Conservation (phyloP, 1,139 yeast species). For the Geotrichum aggregatum region DNA sequence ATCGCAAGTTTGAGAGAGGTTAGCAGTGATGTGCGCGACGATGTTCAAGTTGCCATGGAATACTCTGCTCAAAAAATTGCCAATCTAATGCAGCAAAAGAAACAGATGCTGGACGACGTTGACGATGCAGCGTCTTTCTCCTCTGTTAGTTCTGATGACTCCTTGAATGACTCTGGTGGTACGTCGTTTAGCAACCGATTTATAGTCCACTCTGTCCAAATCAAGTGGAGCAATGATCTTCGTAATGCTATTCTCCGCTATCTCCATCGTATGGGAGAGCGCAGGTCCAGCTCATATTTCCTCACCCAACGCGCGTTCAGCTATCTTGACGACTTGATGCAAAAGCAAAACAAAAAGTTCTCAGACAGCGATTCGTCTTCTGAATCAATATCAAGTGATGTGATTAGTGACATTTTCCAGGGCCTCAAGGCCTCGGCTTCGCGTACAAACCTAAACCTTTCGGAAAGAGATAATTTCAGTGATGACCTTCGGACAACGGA, state of each 20-base stretch:
- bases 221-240: constrained; percentile 73
- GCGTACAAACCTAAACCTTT: constrained; percentile 2
- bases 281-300: constrained; percentile 56
- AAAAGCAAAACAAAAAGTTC: constrained; percentile 21
- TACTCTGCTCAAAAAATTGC: constrained; percentile 18
- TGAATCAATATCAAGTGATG: constrained; percentile 7
- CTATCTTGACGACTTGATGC: constrained; percentile 53
- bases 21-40: constrained; percentile 3
- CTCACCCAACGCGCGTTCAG: constrained; percentile 69
- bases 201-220: constrained; percentile 67
- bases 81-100: constrained; percentile 18
- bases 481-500: constrained; percentile 13
- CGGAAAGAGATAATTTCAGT: constrained; percentile 2
- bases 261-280: constrained; percentile 54
- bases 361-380: constrained; percentile 3
- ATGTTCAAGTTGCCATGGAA: constrained; percentile 17
- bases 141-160: constrained; percentile 19
- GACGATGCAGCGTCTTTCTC: constrained; percentile 12
- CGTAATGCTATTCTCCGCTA: constrained; percentile 62
- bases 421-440: constrained; percentile 20
- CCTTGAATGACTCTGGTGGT: constrained; percentile 32
- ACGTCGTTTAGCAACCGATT: constrained; percentile 67
- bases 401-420: constrained; percentile 17
- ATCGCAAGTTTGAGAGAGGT: constrained; percentile 10
- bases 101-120: constrained; percentile 13